phyloP scores from a whole-genome alignment of 306 rosid species.

The Echinosophora koreensis region DNA sequence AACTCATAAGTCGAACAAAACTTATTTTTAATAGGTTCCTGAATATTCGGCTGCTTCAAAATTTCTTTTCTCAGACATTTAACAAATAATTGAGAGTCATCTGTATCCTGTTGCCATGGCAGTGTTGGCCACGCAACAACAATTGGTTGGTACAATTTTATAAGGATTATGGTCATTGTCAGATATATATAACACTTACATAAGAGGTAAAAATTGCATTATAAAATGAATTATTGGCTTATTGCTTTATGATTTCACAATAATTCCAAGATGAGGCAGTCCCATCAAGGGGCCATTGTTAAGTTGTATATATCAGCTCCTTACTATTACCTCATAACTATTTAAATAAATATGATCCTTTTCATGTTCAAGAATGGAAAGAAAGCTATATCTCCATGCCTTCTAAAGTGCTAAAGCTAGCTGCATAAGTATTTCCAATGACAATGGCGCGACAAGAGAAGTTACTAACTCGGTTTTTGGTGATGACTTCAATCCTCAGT shows the following conservation, averaged over 20 bases:
- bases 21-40: conserved; percentile 40
- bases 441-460: background rate
- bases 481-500: background rate
- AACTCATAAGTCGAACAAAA: conserved; percentile 40
- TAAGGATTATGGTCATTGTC: conserved; percentile 31
- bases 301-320: conserved; percentile 19
- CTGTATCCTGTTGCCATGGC: conserved; percentile 33
- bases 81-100: conserved; percentile 44
- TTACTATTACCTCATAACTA: conserved; percentile 5
- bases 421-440: conserved; percentile 3
- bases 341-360: conserved; percentile 29
- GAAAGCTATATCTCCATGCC: conserved; percentile 18
- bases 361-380: conserved; percentile 17
- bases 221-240: conserved; percentile 33
- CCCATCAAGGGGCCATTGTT: conserved; percentile 12
- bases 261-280: conserved; percentile 36
- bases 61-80: conserved; percentile 26
- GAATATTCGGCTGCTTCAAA: conserved; percentile 38
- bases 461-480: background rate
- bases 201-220: conserved; percentile 31
- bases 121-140: conserved; percentile 27
- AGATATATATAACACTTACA: conserved; percentile 10
- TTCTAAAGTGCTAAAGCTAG: conserved; percentile 28
- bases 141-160: conserved; percentile 39
- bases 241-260: conserved; percentile 45